Evolutionary conservation across 352 stramenopile genomes (phyloP), one percentile per base, ranked within the genome.

Genomic region (Plasmopara muralis): DNA sequence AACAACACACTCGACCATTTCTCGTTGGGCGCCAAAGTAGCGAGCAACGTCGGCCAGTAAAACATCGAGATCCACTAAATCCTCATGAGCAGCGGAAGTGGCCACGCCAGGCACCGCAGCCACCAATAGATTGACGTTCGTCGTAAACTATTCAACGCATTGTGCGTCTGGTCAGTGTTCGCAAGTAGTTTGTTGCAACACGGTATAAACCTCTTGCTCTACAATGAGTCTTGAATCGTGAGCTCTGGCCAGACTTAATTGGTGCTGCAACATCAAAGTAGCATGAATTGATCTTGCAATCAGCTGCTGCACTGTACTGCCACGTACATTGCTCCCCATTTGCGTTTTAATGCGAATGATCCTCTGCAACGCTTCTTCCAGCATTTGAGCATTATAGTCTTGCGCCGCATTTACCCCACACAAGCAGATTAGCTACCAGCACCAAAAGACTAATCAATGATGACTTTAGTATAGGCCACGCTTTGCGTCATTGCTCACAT

Each of bases 271-370:
- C 5, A 47, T 15, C 16, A 39, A 31, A 50, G 20, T 13, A 55
- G 30, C 7, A 47, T 8, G 47, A 42, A 64, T 14, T 52, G 12
- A 43, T 31, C 38, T 37, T 45, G 4, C 14, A 18, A 16, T 10
- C 14, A 52, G 10, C 16, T 35, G 12, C 39, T 39, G 15, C 33
- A 44, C 2, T 31, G 35, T 20, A 9, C 47, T 39, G 16, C 12
- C 8, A 60, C 44, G 50, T 44, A 83, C 72, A 40, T 70, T 59
- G 25, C 9, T 42, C 38, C 59, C 59, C 70, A 83, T 83, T 57
- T 79, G 68, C 35, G 75, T 57, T 41, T 83, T 83, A 38, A 83
- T 73, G 41, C 55, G 57, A 16, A 70, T 45, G 30, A 81, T 57
- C 54, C 72, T 77, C 48, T 68, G 61, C 53, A 83, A 33, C n/a